Conservation (phyloP, 192 early-diverging fungal genomes). For the Endogone sp. region DNA sequence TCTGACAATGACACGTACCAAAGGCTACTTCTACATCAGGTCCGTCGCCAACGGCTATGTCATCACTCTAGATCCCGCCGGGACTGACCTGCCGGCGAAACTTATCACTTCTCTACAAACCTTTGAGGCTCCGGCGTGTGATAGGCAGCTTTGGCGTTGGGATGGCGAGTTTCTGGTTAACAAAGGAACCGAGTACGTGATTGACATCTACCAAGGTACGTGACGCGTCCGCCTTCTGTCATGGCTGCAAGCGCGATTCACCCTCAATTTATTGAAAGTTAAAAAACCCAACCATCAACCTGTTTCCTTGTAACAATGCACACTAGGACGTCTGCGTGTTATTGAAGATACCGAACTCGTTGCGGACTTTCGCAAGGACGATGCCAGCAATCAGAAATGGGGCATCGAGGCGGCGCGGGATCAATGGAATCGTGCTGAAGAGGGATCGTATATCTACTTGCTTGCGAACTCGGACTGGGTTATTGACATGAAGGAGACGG, state of each 20-base stretch:
- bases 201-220: slow-evolving; percentile 33
- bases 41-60: slow-evolving; percentile 10
- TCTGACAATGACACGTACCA: slow-evolving; percentile 4
- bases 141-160: slow-evolving; percentile 27
- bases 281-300: no score
- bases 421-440: slow-evolving; percentile 1
- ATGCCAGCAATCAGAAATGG: slow-evolving; percentile 26
- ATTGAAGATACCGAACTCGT: slow-evolving; percentile 36
- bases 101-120: slow-evolving; percentile 12
- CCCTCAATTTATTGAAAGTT: neutral
- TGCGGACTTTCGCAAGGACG: slow-evolving; percentile 10
- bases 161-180: slow-evolving; percentile 20
- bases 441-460: slow-evolving; percentile 18
- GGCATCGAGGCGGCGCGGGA: neutral
- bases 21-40: slow-evolving; percentile 26
- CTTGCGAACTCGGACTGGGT: slow-evolving; percentile 29
- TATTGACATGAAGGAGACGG: slow-evolving; percentile 12
- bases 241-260: neutral
- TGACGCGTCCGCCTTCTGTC: neutral
- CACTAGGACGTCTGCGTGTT: slow-evolving; percentile 26
- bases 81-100: neutral
- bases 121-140: slow-evolving; percentile 10
- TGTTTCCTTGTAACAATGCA: slow-evolving; percentile 7
- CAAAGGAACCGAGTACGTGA: slow-evolving; percentile 20
- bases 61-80: slow-evolving; percentile 7